Evolutionary conservation across 768 basidiomycete genomes (phyloP).

Genomic region (Suillus paluster): DNA sequence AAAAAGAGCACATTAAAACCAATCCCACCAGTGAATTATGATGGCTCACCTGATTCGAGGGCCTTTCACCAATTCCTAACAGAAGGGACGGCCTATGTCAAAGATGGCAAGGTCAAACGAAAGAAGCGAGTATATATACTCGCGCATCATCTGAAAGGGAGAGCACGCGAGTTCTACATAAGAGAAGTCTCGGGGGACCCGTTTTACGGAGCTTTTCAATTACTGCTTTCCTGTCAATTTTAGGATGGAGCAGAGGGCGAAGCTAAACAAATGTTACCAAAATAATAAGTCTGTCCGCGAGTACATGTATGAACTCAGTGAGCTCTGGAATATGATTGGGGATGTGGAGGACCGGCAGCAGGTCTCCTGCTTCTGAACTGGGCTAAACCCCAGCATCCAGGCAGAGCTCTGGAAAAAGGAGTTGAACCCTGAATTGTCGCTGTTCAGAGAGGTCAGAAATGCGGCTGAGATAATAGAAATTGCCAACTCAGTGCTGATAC

Average conservation of each 20-base stretch:
- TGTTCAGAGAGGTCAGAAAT: constrained; percentile 30
- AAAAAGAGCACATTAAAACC: constrained; percentile 27
- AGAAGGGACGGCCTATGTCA: constrained; percentile 26
- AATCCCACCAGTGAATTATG: constrained; percentile 28
- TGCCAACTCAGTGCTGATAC: constrained; percentile 17
- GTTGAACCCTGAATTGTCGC: constrained; percentile 30
- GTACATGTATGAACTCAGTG: constrained; percentile 40
- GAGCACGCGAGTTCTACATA: constrained; percentile 38
- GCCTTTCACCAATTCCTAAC: constrained; percentile 32
- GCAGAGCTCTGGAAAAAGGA: constrained; percentile 32
- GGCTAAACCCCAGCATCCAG: constrained; percentile 31
- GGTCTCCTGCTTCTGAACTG: constrained; percentile 41
- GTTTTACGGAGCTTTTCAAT: constrained; percentile 37
- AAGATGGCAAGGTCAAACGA: constrained; percentile 20
- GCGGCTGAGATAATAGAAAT: constrained; percentile 40
- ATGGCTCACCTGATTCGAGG: constrained; percentile 27
- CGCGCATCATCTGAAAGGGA: constrained; percentile 34
- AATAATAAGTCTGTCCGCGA: constrained; percentile 30
- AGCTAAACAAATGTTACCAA: constrained; percentile 29
- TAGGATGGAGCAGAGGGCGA: constrained; percentile 26
- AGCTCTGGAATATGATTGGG: constrained; percentile 39
- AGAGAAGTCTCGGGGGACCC: constrained; percentile 30
- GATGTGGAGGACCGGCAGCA: constrained; percentile 28
- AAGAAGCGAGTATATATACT: constrained; percentile 25
- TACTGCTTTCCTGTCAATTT: constrained; percentile 40